Conservation (phyloP, 2,329 filamentous ascomycete species). For the Triangularia verruculosa region DNA sequence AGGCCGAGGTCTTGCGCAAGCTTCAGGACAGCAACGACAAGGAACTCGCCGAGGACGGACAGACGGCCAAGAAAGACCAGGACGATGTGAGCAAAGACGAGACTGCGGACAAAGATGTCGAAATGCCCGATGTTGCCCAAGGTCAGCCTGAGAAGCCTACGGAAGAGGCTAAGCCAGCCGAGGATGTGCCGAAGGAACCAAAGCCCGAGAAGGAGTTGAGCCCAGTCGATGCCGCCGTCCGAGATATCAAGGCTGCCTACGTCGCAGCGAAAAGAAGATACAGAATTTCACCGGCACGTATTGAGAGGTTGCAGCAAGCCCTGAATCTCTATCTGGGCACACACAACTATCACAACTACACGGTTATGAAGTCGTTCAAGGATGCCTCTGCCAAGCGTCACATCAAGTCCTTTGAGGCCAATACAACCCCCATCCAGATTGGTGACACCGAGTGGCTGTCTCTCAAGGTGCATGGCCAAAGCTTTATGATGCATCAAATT, state of each 20-base stretch:
- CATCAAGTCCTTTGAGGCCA: slow-evolving; percentile 88
- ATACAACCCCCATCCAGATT: slow-evolving; percentile 74
- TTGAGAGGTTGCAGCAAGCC: slow-evolving; percentile 71
- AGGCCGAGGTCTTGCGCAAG: slow-evolving; percentile 59
- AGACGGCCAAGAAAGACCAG: background rate
- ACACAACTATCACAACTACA: slow-evolving; percentile 96
- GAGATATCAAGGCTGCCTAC: slow-evolving; percentile 77
- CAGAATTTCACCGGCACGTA: slow-evolving; percentile 69
- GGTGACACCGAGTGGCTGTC: slow-evolving; percentile 93
- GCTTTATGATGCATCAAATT: slow-evolving; percentile 99
- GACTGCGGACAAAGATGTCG: background rate
- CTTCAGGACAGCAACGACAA: slow-evolving; percentile 46
- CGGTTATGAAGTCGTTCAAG: slow-evolving; percentile 76
- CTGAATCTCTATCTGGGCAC: slow-evolving; percentile 79
- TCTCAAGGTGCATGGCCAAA: slow-evolving; percentile 93
- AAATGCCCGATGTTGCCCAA: slow-evolving; percentile 10
- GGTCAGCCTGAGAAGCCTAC: background rate
- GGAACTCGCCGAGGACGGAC: slow-evolving; percentile 23
- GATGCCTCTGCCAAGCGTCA: slow-evolving; percentile 85
- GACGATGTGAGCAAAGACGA: background rate
- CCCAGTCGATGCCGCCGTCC: slow-evolving; percentile 63
- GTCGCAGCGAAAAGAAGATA: slow-evolving; percentile 80
- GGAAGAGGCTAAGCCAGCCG: background rate
- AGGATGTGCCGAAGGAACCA: background rate
- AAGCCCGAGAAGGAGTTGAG: slow-evolving; percentile 32